Percentiles rank a stretch among this genome's conserved stretches.
Conservation (phyloP, 805 yeast species). For the Barnettozyma pratensis region DNA sequence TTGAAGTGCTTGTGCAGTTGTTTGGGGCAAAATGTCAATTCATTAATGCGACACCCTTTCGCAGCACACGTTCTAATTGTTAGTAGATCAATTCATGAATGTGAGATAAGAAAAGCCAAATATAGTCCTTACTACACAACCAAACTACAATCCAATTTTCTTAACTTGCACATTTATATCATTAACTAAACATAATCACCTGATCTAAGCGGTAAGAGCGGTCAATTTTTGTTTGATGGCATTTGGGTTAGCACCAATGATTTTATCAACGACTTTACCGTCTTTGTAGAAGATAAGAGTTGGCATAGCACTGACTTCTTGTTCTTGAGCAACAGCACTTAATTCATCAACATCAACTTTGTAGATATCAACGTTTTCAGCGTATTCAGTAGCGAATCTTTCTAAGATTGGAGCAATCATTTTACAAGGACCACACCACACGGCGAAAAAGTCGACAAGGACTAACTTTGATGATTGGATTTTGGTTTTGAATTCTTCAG, state of each 20-base stretch:
- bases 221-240: conserved; percentile 68
- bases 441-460: conserved; percentile 93
- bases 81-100: too few relatives aligned
- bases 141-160: too few relatives aligned
- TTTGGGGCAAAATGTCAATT: too few relatives aligned
- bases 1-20: too few relatives aligned
- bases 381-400: conserved; percentile 61
- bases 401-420: conserved; percentile 93
- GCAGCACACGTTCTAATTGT: too few relatives aligned
- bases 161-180: not conserved
- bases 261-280: conserved; percentile 73
- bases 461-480: conserved; percentile 64
- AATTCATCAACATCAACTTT: conserved; percentile 91
- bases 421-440: conserved; percentile 99
- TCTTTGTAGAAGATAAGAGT: conserved; percentile 72
- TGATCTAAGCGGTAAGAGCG: conserved; percentile 33
- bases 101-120: too few relatives aligned
- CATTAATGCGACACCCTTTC: too few relatives aligned
- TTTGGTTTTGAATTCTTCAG: conserved; percentile 63
- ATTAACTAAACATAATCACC: not conserved
- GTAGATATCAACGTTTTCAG: conserved; percentile 61
- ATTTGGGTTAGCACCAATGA: conserved; percentile 88
- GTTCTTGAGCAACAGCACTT: conserved; percentile 65
- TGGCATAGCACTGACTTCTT: conserved; percentile 58
- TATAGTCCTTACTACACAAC: too few relatives aligned